Evolutionary conservation across 805 yeast genomes (phyloP), one percentile per base, ranked within the genome.

Genomic region (Candida sakaeoensis): DNA sequence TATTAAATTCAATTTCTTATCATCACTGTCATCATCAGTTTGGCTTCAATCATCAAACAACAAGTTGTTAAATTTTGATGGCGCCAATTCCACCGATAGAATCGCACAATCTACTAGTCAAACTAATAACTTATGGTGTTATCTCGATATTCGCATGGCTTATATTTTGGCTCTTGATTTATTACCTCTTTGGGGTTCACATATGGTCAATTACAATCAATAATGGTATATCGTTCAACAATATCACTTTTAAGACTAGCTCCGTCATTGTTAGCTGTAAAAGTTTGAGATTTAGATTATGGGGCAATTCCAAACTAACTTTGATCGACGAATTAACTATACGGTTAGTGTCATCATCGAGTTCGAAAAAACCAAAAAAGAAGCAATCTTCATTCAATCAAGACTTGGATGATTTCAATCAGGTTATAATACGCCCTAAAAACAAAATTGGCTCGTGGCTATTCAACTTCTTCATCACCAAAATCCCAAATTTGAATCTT

Each of bases 161-260:
- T 10, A 15, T 52, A 3, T 33, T 39, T 12, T 68, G 74, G 74
- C 47, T 49, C 23, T 19, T 60, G 14, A 41, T 62, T n/a, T 63
- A 61, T 44, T 19, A 41, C 7, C 10, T 60, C 6, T 45, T 57
- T 8, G 74, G 74, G 18, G 39, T 67, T 35, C 61, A 63, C 41
- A 44, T 68, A 26, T 50, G 54, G 23, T 54, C 61, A 13, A 31
- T 68, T 4, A 43, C 64, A 13, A 52, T 68, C 27, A 64, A 60
- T 46, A 67, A 67, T 45, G 73, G 74, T 8, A 39, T 68, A 2
- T 61, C 53, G 61, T 49, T 66, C 46, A 63, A 65, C 44, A 50
- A 58, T 3, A 47, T 68, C 17, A 36, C 52, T 4, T 37, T 60
- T 39, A 37, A 37, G 8, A 41, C 48, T 16, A 42, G 40, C 19